Percentiles rank a stretch among this genome's conserved stretches.
Evolutionary conservation across 2,329 filamentous ascomycete species (phyloP).

Genomic region (Sarocladiaceae sp.): DNA sequence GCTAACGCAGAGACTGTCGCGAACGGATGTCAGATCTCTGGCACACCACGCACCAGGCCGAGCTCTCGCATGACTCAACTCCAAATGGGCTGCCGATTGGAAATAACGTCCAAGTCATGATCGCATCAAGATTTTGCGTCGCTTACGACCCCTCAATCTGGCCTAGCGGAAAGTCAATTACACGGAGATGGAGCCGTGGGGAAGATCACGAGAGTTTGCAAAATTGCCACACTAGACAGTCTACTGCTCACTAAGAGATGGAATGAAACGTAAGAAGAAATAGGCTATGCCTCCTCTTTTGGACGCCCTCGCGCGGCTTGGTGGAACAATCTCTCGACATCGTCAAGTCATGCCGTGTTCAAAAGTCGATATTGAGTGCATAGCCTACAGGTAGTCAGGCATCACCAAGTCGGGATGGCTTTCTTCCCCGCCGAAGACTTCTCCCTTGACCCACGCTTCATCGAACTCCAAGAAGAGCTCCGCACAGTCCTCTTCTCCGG

Average conservation of each 20-base stretch:
- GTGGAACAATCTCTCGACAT: not conserved
- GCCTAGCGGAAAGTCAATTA: not conserved
- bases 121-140: not conserved
- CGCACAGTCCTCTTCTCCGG: slow-evolving; percentile 35
- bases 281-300: not conserved
- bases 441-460: slow-evolving; percentile 33
- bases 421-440: slow-evolving; percentile 22
- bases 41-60: no score
- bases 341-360: not conserved
- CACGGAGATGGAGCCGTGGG: not conserved
- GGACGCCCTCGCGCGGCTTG: not conserved
- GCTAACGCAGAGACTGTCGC: no score
- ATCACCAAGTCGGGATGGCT: not conserved
- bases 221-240: not conserved
- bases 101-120: not conserved
- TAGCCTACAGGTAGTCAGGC: no score
- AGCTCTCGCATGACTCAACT: no score
- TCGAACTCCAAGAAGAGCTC: slow-evolving; percentile 40
- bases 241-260: not conserved
- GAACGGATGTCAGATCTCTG: no score
- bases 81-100: no score
- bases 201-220: not conserved
- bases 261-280: not conserved
- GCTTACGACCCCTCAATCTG: not conserved
- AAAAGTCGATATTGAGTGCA: not conserved